Base-by-base conservation (phyloP, 805 yeast species). In the Yarrowia bubula region DNA sequence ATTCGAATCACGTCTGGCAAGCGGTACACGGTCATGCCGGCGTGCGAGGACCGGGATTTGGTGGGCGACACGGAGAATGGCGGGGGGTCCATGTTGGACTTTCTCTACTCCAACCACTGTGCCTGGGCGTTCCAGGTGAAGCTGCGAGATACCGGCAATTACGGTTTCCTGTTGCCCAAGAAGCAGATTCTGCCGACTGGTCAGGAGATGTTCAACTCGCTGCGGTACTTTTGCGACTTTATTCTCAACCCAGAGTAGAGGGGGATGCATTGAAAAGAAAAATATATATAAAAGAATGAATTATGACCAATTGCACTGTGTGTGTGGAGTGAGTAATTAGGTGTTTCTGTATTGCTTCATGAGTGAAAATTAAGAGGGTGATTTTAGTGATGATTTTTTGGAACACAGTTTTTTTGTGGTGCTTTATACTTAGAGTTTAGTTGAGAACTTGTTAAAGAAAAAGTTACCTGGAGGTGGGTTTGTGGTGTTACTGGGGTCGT, bases 61-160 rank as follows among this genome's bases (percentile, higher is more conserved):
- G 64, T 58, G 13, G 84, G 86, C 69, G 72, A 69, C 41, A 92
- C 89, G 61, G 95, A 89, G 73, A 92, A 95, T 1, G 88, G 87
- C 17, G 81, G 92, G 5, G 96, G 96, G 2, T 83, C 90, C 1
- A 87, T 90, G 1, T 78, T 90, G 70, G 96, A 90, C 71, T 90
- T 81, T 73, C 88, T 90, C 93, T 90, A 90, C 72, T 91, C 89
- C 75, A 84, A 86, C 71, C 82, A 86, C 66, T 95, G 95, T 0
- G 84, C 80, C 70, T 89, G 92, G 92, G 96, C 96, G 0, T 87
- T 86, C 75, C 96, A 89, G 71, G 77, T 91, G 66, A 89, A 90
- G 75, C 78, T 91, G 65, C 81, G 96, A 71, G 96, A 90, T 72
- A 83, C 88, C 17, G 96, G 96, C 0, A 81, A 84, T 57, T 92